A percentile compares a stretch with the other conserved stretches of the same genome.
Evolutionary conservation across 306 rosid species (phyloP).

Genomic region (Cucumis sativus): Cucumber_9930_V3 NC_026661.2:2811001-2811500

Average conservation of each 20-base stretch:
- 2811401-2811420: too few species aligned
- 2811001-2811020: constrained; percentile 43
- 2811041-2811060: constrained; percentile 54
- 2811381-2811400: neutral
- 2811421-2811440: too few species aligned
- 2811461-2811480: too few species aligned
- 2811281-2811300: neutral
- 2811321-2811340: neutral
- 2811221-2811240: constrained; percentile 11
- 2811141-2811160: constrained; percentile 45
- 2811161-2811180: constrained; percentile 51
- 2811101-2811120: constrained; percentile 56
- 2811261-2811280: constrained; percentile 24
- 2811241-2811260: constrained; percentile 14
- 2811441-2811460: too few species aligned
- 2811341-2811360: too few species aligned
- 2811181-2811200: neutral
- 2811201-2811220: neutral
- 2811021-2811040: constrained; percentile 45
- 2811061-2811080: constrained; percentile 56
- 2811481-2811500: too few species aligned
- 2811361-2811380: neutral
- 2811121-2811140: constrained; percentile 60
- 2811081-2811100: constrained; percentile 63
- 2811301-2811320: neutral